Evolutionary conservation across 805 yeast species (phyloP), one percentile per base, ranked within the genome.

Genomic region (Pichia membranifaciens): DNA sequence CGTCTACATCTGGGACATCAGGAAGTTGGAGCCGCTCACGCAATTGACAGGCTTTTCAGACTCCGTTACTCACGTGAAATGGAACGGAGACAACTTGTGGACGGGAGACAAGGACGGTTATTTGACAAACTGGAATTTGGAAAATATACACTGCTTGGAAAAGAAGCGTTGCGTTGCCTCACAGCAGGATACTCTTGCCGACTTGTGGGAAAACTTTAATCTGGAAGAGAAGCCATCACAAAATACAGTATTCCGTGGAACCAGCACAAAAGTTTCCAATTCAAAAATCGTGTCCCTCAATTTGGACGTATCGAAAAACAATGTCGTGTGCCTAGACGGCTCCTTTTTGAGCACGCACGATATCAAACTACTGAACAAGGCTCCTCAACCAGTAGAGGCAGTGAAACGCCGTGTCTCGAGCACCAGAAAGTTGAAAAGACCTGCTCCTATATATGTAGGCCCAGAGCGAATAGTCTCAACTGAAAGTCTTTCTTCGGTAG

Each of bases 1-100:
- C 4, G 63, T 76, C 3, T 74, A 82, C 37, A 69, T 87, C 29
- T 87, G 95, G 95, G 95, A 87, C 65, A 77, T 84, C 39, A 71
- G 95, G 52, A 75, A 72, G 54, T 64, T 69, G 35, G 73, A 72
- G 16, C 79, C 81, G 2, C 66, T 78, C 45, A 75, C 79, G 8
- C 66, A 67, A 36, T 66, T 84, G 34, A 58, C 66, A 2, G 87
- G 86, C 1, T 88, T 83, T 56, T 60, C 68, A 5, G 81, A 76
- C 50, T 61, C 63, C 31, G 69, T 87, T 15, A 75, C 79, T 7
- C 65, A 79, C 20, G 55, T 87, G 34, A 77, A 79, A 51, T 87
- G 93, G 91, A 60, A 71, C 3, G 50, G 54, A 15, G 47, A 53
- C 23, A 51, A 50, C n/a, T 51, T 83, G 28, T 76, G 78, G 56